Evolutionary conservation across 495 filamentous ascomycete genomes (phyloP), one percentile per base, ranked within the genome.

Genomic region (Staphylotrichum tortipilum): DNA sequence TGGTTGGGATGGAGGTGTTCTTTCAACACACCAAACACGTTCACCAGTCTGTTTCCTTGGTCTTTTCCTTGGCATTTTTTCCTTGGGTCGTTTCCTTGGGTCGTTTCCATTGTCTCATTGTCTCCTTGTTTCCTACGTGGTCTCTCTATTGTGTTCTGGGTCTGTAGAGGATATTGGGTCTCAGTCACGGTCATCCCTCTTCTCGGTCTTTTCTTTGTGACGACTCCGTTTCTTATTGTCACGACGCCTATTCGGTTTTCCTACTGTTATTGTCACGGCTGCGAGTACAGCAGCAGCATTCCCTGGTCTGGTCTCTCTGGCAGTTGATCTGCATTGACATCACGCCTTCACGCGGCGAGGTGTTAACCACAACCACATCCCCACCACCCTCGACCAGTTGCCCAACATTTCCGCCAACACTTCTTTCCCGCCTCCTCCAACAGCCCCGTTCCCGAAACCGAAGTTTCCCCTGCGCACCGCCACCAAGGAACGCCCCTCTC

Each of bases 251-350:
- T 26, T 37, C 36, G 43, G 19, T 34, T 44, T 44, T 17, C 41
- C 31, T 44, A 9, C 31, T 9, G 18, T 34, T 10, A 6, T n/a
- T 8, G 30, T 19, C 3, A 5, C 9, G 23, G 5, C 18, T 12
- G 12, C 22, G 11, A 37, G 1, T n/a, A n/a, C 15, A 36, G 4
- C 31, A 29, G 17, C 51, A 31, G 22, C 43, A 39, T 1, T 21
- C 26, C 21, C 43, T 39, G 19, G 24, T 33, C 34, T 19, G n/a
- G 17, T 50, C 43, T 48, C 55, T 36, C 26, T 50, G 40, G 53
- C 67, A 71, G 60, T 65, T 61, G 62, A 63, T 51, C 58, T 63
- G 53, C 38, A 38, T 39, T 15, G 29, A 9, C 10, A 12, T 7
- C 42, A 23, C 47, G 11, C 19, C 34, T 34, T 30, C 38, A 42